Conservation (phyloP, 805 yeast species). For the Wickerhamiella australiensis region DNA sequence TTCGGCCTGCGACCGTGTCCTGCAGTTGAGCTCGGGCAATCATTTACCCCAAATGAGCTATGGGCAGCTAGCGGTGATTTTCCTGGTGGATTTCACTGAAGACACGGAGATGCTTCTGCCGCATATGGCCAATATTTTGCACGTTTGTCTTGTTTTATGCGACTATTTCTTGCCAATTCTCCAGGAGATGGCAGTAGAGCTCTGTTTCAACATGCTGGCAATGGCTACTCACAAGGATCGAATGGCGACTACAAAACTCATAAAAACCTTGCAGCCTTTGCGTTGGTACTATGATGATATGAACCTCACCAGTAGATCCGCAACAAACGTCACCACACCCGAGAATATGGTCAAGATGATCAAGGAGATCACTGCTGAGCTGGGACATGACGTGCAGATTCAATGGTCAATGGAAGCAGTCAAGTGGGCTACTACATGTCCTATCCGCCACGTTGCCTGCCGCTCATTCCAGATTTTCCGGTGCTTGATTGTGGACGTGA, state of each 20-base stretch:
- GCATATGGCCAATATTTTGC: slow-evolving; percentile 61
- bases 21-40: neutral
- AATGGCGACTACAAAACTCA: slow-evolving; percentile 11
- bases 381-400: slow-evolving; percentile 32
- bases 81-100: slow-evolving; percentile 68
- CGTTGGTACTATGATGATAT: slow-evolving; percentile 85
- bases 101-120: slow-evolving; percentile 47
- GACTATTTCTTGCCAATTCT: slow-evolving; percentile 81
- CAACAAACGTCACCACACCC: slow-evolving; percentile 66
- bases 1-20: slow-evolving; percentile 40
- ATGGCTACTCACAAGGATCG: slow-evolving; percentile 7
- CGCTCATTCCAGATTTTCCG: slow-evolving; percentile 90
- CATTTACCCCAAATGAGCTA: slow-evolving; percentile 55
- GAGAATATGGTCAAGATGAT: slow-evolving; percentile 69
- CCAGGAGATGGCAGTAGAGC: slow-evolving; percentile 69
- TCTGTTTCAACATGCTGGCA: slow-evolving; percentile 58
- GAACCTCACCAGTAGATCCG: slow-evolving; percentile 47
- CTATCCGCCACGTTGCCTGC: slow-evolving; percentile 93
- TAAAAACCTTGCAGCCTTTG: slow-evolving; percentile 23
- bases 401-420: slow-evolving; percentile 76
- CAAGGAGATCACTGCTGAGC: slow-evolving; percentile 42
- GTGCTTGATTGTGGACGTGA: slow-evolving; percentile 66
- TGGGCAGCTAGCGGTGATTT: slow-evolving; percentile 77
- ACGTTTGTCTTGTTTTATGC: slow-evolving; percentile 62
- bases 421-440: slow-evolving; percentile 94